These are phyloP conservation scores for Rhizopus delemar DNA, from an alignment of 371 early-diverging fungal genomes.

Conservation along the genomic window DNA sequence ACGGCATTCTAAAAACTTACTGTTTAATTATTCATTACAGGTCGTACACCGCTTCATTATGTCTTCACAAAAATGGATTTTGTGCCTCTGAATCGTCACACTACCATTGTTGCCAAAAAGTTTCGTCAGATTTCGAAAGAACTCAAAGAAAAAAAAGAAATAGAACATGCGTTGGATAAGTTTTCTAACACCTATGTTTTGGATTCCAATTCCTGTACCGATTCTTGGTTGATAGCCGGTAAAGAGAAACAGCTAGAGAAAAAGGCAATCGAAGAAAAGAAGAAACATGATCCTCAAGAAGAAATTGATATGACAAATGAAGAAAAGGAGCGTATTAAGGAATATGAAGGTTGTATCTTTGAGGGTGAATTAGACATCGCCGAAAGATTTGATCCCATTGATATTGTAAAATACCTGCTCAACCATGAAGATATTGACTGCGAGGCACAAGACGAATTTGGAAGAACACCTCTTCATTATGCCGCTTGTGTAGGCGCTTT, in stretches of 20 bases:
- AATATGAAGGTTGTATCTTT: constrained; percentile 9
- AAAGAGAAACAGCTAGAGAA: constrained; percentile 8
- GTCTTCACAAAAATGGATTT: constrained; percentile 40
- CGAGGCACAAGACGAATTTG: constrained; percentile 39
- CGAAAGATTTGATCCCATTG: constrained; percentile 56
- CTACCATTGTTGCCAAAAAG: constrained; percentile 20
- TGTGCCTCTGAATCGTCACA: constrained; percentile 48
- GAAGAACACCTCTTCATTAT: constrained; percentile 63
- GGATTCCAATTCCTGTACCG: neutral
- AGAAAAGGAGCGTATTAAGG: constrained; percentile 8
- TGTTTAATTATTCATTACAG: constrained; percentile 16
- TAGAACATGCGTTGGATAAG: constrained; percentile 10
- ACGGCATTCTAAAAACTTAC: no score
- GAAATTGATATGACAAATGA: neutral
- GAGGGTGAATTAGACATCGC: neutral
- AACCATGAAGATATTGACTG: constrained; percentile 19
- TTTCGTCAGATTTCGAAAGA: constrained; percentile 20
- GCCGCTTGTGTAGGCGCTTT: constrained; percentile 61
- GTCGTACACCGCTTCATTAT: constrained; percentile 61
- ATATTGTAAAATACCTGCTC: constrained; percentile 50
- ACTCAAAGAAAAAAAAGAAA: constrained; percentile 13
- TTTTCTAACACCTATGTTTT: constrained; percentile 10
- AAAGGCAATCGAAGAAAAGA: neutral
- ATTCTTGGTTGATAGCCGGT: constrained; percentile 12
- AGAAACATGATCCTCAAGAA: neutral